phyloP scores from a whole-genome alignment of 2,329 filamentous ascomycete species.

The Graphium sp. region DNA sequence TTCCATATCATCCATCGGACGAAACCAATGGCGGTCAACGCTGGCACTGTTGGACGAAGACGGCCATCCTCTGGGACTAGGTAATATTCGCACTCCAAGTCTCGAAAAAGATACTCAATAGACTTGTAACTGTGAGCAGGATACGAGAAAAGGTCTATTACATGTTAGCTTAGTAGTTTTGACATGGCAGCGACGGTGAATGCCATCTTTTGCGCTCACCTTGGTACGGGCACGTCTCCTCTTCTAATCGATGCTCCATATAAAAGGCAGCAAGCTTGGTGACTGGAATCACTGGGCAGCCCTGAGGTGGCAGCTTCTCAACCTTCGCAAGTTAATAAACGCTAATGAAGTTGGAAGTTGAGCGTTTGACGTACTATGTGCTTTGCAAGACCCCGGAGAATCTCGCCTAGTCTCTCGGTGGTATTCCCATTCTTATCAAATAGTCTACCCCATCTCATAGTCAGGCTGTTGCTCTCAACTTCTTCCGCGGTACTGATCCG shows the following conservation, averaged over 20 bases:
- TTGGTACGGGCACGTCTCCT: slow-evolving; percentile 53
- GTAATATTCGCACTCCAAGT: slow-evolving; percentile 43
- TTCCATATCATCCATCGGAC: slow-evolving; percentile 55
- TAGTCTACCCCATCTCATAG: slow-evolving; percentile 60
- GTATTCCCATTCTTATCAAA: slow-evolving; percentile 53
- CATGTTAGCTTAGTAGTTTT: too few relatives aligned
- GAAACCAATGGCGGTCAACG: slow-evolving; percentile 51
- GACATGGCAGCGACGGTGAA: too few relatives aligned
- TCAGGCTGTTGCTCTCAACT: too few relatives aligned
- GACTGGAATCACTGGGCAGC: slow-evolving; percentile 51
- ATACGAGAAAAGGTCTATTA: slow-evolving; percentile 33
- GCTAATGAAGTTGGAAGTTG: too few relatives aligned
- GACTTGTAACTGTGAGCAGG: slow-evolving; percentile 4
- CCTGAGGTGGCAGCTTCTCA: slow-evolving; percentile 1
- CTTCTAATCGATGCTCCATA: slow-evolving; percentile 41
- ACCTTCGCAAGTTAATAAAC: too few relatives aligned
- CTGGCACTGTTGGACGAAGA: slow-evolving; percentile 41
- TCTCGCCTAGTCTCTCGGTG: slow-evolving; percentile 50
- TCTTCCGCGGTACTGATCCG: too few relatives aligned
- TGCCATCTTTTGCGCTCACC: too few relatives aligned
- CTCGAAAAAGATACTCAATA: slow-evolving; percentile 39
- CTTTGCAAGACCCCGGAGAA: slow-evolving; percentile 56
- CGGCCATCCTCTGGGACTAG: slow-evolving; percentile 39
- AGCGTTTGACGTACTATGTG: slow-evolving; percentile 58
- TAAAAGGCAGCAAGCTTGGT: slow-evolving; percentile 64